phyloP scores from a whole-genome alignment of 257 asterid genomes.

The Euphrasia confusa region DNA sequence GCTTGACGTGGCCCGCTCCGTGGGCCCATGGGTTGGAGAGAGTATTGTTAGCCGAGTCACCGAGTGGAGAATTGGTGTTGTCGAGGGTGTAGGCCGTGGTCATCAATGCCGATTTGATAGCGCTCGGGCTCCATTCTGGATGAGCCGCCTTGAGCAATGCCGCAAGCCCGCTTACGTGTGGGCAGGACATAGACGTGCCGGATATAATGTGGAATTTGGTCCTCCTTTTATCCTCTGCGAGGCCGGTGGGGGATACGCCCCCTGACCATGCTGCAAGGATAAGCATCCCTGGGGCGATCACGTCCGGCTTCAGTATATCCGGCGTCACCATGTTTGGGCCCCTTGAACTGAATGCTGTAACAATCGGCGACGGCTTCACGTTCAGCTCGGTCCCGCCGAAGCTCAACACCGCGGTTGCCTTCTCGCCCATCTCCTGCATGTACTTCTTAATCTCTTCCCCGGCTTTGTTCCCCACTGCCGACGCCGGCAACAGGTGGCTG shows the following conservation, averaged over 20 bases:
- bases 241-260: slow-evolving; percentile 34
- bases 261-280: slow-evolving; percentile 43
- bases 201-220: slow-evolving; percentile 38
- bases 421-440: neutral
- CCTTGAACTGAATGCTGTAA: neutral
- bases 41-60: slow-evolving; percentile 32
- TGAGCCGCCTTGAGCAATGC: slow-evolving; percentile 45
- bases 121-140: slow-evolving; percentile 22
- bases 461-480: neutral
- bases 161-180: slow-evolving; percentile 10
- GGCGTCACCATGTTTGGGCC: slow-evolving; percentile 40
- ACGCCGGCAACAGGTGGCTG: neutral
- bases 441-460: neutral
- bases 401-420: neutral
- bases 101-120: slow-evolving; percentile 42
- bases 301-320: slow-evolving; percentile 30
- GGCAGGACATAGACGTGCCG: slow-evolving; percentile 54
- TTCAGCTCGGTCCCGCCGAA: neutral
- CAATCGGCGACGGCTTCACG: neutral
- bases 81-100: slow-evolving; percentile 44
- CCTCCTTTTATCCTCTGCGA: slow-evolving; percentile 29
- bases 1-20: slow-evolving; percentile 47
- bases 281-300: slow-evolving; percentile 33
- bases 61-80: slow-evolving; percentile 34
- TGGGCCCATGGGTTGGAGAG: slow-evolving; percentile 39